Evolutionary conservation across 768 basidiomycete species (phyloP).

Genomic region (Infundibulicybe gibba): DNA sequence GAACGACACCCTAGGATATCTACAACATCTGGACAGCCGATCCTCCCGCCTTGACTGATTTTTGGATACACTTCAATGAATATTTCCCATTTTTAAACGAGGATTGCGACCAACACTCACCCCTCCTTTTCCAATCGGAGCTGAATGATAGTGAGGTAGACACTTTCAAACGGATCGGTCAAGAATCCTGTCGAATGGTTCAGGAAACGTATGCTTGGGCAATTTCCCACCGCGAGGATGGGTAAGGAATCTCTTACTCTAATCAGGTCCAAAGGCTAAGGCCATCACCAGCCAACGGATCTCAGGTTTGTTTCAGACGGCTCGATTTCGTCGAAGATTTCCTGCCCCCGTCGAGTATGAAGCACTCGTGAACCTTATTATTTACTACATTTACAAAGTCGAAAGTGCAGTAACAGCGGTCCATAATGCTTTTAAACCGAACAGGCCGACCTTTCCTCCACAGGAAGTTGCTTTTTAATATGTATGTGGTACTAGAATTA

Average conservation of each 20-base stretch:
- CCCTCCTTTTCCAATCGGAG: conserved; percentile 20
- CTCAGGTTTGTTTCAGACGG: conserved; percentile 11
- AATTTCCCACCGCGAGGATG: conserved; percentile 8
- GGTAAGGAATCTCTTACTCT: conserved; percentile 8
- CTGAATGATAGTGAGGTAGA: conserved; percentile 19
- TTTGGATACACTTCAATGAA: conserved; percentile 35
- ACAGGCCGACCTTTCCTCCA: background rate
- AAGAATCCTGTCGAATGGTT: conserved; percentile 11
- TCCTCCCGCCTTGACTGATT: conserved; percentile 23
- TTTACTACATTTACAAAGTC: conserved; percentile 19
- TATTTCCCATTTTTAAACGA: conserved; percentile 32
- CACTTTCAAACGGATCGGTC: conserved; percentile 10
- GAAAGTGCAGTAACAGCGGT: conserved; percentile 12
- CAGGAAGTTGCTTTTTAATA: background rate
- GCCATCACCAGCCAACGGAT: conserved; percentile 14
- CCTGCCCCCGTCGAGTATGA: conserved; percentile 9
- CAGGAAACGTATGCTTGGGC: conserved; percentile 17
- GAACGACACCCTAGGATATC: conserved; percentile 22
- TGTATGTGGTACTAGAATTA: no score
- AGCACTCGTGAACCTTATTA: conserved; percentile 14
- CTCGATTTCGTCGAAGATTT: conserved; percentile 13
- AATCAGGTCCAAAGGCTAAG: background rate
- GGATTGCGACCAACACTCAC: conserved; percentile 10
- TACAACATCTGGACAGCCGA: conserved; percentile 27
- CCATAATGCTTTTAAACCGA: conserved; percentile 10